A percentile compares a stretch with the other conserved stretches of the same genome.
Evolutionary conservation across 768 basidiomycete genomes (phyloP).

Genomic region (Boletus pseudopeckii): DNA sequence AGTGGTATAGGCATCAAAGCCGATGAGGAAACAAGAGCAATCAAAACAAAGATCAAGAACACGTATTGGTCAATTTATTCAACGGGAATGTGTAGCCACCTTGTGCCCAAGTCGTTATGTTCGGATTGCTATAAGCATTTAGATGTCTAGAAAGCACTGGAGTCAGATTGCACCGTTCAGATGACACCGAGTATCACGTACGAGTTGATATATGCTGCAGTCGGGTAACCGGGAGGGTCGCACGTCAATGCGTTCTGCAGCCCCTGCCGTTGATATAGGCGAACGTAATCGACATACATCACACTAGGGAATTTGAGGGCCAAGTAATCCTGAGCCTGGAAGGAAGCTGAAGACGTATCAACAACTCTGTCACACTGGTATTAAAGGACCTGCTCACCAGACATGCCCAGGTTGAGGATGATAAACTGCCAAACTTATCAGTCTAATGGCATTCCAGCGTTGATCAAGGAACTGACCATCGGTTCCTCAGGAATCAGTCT

Average conservation of each 20-base stretch:
- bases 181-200: constrained; percentile 27
- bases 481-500: constrained; percentile 86
- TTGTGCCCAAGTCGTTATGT: constrained; percentile 80
- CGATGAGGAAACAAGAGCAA: constrained; percentile 5
- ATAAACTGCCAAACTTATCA: constrained; percentile 51
- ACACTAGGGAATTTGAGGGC: constrained; percentile 72
- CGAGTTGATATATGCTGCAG: constrained; percentile 73
- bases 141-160: constrained; percentile 25
- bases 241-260: constrained; percentile 70
- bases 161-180: constrained; percentile 5
- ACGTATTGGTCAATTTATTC: constrained; percentile 41
- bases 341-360: constrained; percentile 43
- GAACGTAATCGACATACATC: constrained; percentile 89
- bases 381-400: constrained; percentile 39
- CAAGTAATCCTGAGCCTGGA: constrained; percentile 70
- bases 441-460: neutral
- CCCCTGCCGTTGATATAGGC: constrained; percentile 79
- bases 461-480: constrained; percentile 56
- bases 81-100: constrained; percentile 75
- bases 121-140: constrained; percentile 72
- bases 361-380: neutral
- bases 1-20: constrained; percentile 15
- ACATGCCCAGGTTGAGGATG: constrained; percentile 82
- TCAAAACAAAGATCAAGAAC: constrained; percentile 16
- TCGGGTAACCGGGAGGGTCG: constrained; percentile 75